Evolutionary conservation across 352 stramenopile species (phyloP), one percentile per base, ranked within the genome.

Genomic region (Pythium angustatum): DNA sequence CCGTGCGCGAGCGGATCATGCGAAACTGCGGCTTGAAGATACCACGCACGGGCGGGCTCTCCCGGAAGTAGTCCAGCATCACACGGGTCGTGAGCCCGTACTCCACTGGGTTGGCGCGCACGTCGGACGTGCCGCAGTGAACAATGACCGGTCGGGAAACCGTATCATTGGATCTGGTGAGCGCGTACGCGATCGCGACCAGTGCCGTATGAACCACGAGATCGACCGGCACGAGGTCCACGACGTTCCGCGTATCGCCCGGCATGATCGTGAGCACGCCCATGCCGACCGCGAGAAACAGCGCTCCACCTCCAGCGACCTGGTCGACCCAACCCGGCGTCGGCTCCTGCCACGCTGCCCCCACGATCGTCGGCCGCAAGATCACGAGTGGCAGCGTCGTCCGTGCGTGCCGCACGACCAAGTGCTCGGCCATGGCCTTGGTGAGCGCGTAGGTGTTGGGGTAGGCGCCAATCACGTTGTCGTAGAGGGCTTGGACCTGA

Each of bases 361-460:
- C 85, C 43, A 96, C 89, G 60, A 96, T 93, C 7, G 87, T 91
- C 8, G 87, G 87, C 0, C 87, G 82, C 33, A 89, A 85, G 49
- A 96, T 83, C 22, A 92, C 73, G 27, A 93, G 60, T 22, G 83
- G 83, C 15, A 93, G 77, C 7, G 31, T 60, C 14, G 75, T 59
- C 2, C 64, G 66, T 5, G 79, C 58, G 49, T 83, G 69, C 52
- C 73, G 59, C 21, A 81, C 71, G 26, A 93, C 38, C 36, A 94
- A 50, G 33, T 90, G 79, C 68, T 96, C 87, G 36, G 83, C 82
- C 81, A 96, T 96, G 8, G 85, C 87, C 69, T 96, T 96, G 52
- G 87, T 96, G 0, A 96, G 79, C 22, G 85, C 87, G 70, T 96
- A 96, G 44, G 88, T 96, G 70, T 96, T 96, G 8, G 87, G 85